Percentiles rank a stretch among this genome's conserved stretches.
Conservation (phyloP, 2,329 filamentous ascomycete species). For the Drechslera avenae region DNA sequence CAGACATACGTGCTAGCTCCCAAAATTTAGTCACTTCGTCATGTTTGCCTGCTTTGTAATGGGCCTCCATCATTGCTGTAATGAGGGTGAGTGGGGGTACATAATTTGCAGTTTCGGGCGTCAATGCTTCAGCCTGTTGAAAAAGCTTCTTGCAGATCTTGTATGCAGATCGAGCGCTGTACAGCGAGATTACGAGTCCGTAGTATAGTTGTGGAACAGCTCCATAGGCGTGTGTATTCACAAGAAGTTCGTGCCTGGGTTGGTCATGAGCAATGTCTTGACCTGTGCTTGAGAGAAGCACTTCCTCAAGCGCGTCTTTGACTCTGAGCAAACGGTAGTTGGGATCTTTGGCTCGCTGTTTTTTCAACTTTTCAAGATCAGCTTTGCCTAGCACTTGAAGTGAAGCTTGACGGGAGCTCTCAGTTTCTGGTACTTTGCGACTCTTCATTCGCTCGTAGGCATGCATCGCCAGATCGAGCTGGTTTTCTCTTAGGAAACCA, state of each 20-base stretch:
- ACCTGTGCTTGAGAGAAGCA: slow-evolving; percentile 36
- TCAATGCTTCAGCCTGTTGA: slow-evolving; percentile 22
- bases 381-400: slow-evolving; percentile 31
- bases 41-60: slow-evolving; percentile 63
- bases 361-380: slow-evolving; percentile 26
- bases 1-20: slow-evolving; percentile 63
- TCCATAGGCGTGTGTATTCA: slow-evolving; percentile 43
- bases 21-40: slow-evolving; percentile 69
- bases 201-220: slow-evolving; percentile 59
- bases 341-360: slow-evolving; percentile 16
- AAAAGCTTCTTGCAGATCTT: slow-evolving; percentile 46
- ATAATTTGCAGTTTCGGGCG: slow-evolving; percentile 20
- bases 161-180: slow-evolving; percentile 55
- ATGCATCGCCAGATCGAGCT: slow-evolving; percentile 56
- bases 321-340: slow-evolving; percentile 29
- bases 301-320: slow-evolving; percentile 34
- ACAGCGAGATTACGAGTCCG: slow-evolving; percentile 61
- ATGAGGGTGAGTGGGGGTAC: slow-evolving; percentile 48
- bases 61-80: slow-evolving; percentile 68
- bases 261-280: slow-evolving; percentile 34
- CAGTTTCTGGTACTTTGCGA: slow-evolving; percentile 47
- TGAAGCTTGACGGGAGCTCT: slow-evolving; percentile 52
- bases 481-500: slow-evolving; percentile 52
- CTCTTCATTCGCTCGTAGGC: slow-evolving; percentile 54
- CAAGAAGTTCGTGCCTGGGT: slow-evolving; percentile 28